Evolutionary conservation across 345 rosid genomes (phyloP).

Genomic region (Microthlaspi erraticum): DNA sequence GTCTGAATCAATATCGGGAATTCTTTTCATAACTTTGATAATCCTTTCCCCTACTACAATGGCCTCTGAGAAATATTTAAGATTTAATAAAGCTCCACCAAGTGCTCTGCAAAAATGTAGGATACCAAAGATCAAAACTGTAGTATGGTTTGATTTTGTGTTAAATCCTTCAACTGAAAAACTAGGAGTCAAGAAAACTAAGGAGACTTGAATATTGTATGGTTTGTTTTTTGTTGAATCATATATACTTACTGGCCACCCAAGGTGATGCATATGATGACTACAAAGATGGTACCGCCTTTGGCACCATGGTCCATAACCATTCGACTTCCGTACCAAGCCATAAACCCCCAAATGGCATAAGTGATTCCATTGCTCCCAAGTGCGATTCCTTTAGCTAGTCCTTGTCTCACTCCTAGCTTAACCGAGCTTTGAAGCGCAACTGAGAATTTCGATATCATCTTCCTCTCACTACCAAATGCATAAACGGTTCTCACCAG

Average conservation of each 20-base stretch:
- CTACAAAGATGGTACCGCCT: slow-evolving; percentile 85
- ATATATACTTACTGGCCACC: slow-evolving; percentile 77
- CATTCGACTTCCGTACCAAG: slow-evolving; percentile 96
- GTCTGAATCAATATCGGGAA: slow-evolving; percentile 74
- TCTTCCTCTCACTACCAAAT: slow-evolving; percentile 82
- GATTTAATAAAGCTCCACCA: slow-evolving; percentile 63
- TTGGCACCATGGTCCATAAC: slow-evolving; percentile 80
- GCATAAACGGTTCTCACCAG: slow-evolving; percentile 84
- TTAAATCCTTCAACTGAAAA: too few species aligned
- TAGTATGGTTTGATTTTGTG: slow-evolving; percentile 47
- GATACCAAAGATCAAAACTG: slow-evolving; percentile 66
- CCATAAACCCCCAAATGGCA: slow-evolving; percentile 91
- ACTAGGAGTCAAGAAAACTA: too few species aligned
- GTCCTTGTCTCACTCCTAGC: slow-evolving; percentile 86
- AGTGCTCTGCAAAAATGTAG: slow-evolving; percentile 75
- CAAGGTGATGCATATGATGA: slow-evolving; percentile 71
- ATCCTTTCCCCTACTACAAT: slow-evolving; percentile 71
- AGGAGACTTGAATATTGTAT: too few species aligned
- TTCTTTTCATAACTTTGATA: slow-evolving; percentile 65
- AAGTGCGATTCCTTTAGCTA: slow-evolving; percentile 86
- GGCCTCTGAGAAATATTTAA: slow-evolving; percentile 74
- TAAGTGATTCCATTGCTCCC: slow-evolving; percentile 91
- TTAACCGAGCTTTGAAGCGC: slow-evolving; percentile 82
- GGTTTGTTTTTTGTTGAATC: slow-evolving; percentile 64
- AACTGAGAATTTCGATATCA: slow-evolving; percentile 70